Base-by-base conservation (phyloP, 495 filamentous ascomycete species). In the Neurospora sp. region DNA sequence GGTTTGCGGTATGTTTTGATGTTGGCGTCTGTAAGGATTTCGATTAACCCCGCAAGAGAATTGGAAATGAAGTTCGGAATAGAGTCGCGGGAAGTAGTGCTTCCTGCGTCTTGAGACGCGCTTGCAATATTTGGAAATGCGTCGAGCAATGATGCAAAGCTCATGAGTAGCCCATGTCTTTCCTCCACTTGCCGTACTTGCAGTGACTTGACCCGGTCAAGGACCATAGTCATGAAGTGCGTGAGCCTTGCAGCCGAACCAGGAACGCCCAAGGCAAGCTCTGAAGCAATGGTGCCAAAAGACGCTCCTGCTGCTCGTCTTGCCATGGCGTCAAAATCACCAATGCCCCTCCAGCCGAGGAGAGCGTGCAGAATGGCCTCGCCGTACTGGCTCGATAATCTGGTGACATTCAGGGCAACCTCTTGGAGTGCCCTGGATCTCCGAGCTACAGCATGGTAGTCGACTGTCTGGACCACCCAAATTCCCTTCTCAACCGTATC, bases 381-480 rank as follows among this genome's bases (percentile, higher is more conserved):
- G 82, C 92, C 92, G 73, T 98, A 98, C 39, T 86, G 83, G 2
- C 80, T 76, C 70, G 88, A 87, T 9, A 98, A 81, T 68, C 81
- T 83, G 3, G 90, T 90, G 1, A 89, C 91, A 48, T 87, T 85
- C 40, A 89, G 78, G 3, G 91, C 90, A 61, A 98, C 92, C 69
- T 93, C 87, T 44, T 87, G 84, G 76, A 97, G 90, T 4, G 94
- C 95, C 68, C 92, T 87, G 22, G 91, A 90, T n/a, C 94, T 88
- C 10, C 94, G 87, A 3, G 94, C 94, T 41, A 99, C 94, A 20
- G 93, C 90, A 78, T 97, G 93, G 76, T 97, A 98, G 76, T 98
- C 96, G 1, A 98, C 92, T 8, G 89, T 88, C 77, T 97, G 95
- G 1, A 98, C 93, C 0, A 97, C 83, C 31, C 86, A 80, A 72